Conservation (phyloP, 805 yeast species). For the Zygosaccharomyces kombuchaensis region DNA sequence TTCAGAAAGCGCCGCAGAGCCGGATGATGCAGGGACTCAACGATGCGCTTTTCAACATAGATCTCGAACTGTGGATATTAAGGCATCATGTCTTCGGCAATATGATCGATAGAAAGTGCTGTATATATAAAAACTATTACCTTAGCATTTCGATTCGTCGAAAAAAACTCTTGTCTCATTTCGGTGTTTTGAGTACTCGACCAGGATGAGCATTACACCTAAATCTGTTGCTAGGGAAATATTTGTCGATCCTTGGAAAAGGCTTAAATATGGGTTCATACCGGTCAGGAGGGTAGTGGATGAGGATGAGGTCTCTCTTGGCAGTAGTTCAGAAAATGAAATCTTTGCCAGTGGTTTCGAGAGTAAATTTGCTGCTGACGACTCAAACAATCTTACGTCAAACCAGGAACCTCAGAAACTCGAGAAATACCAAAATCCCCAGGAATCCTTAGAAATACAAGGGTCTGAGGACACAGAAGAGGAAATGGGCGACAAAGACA, state of each 20-base stretch:
- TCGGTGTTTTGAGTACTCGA: neutral
- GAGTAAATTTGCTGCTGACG: too few relatives aligned
- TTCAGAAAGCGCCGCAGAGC: neutral
- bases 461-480: slow-evolving; percentile 1
- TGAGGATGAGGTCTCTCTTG: slow-evolving; percentile 6
- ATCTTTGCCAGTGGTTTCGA: too few relatives aligned
- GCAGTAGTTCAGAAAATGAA: neutral
- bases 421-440: neutral
- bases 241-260: slow-evolving; percentile 28
- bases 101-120: neutral
- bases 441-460: slow-evolving; percentile 1
- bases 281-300: slow-evolving; percentile 33
- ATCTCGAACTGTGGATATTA: neutral
- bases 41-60: neutral
- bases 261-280: slow-evolving; percentile 35
- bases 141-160: neutral
- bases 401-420: neutral
- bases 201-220: neutral
- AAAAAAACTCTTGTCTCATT: neutral
- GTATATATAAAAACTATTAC: too few relatives aligned
- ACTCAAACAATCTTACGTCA: too few relatives aligned
- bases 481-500: neutral
- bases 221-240: slow-evolving; percentile 15
- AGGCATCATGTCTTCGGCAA: neutral
- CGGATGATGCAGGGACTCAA: neutral